Evolutionary conservation across 2,329 filamentous ascomycete genomes (phyloP).

Genomic region (Penicillium capsulatum): DNA sequence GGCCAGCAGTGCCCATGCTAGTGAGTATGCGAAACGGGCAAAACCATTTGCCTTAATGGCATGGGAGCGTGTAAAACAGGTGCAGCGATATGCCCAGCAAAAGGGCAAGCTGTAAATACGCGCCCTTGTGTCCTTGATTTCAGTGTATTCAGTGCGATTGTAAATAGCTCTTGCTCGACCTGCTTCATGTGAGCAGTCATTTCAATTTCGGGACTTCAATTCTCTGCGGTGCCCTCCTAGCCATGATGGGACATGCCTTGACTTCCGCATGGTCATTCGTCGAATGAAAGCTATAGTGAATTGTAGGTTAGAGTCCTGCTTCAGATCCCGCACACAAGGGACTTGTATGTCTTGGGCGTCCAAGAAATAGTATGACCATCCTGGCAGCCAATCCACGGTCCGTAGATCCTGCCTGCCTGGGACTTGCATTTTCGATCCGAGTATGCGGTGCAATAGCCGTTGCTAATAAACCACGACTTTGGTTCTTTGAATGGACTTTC

Average conservation of each 20-base stretch:
- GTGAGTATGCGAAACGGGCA: slow-evolving; percentile 65
- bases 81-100: slow-evolving; percentile 36
- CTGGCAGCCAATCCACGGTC: slow-evolving; percentile 1
- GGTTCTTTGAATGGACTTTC: slow-evolving; percentile 2
- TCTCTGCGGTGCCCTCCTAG: too few species aligned
- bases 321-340: not conserved
- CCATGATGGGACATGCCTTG: too few species aligned
- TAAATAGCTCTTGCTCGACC: not conserved
- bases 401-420: slow-evolving; percentile 1
- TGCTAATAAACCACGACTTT: slow-evolving; percentile 7
- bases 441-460: slow-evolving; percentile 6
- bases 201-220: too few species aligned
- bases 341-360: not conserved
- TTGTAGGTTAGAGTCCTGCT: too few species aligned
- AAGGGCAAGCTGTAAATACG: slow-evolving; percentile 44
- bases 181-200: too few species aligned
- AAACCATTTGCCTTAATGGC: slow-evolving; percentile 70
- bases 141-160: too few species aligned
- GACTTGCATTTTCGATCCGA: slow-evolving; percentile 2
- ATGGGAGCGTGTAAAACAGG: slow-evolving; percentile 65
- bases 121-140: too few species aligned
- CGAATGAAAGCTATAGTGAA: too few species aligned
- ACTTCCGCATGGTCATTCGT: too few species aligned
- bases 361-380: not conserved
- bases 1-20: slow-evolving; percentile 81